phyloP scores from a whole-genome alignment of 1,139 yeast species.

The Hyphopichia fennica region DNA sequence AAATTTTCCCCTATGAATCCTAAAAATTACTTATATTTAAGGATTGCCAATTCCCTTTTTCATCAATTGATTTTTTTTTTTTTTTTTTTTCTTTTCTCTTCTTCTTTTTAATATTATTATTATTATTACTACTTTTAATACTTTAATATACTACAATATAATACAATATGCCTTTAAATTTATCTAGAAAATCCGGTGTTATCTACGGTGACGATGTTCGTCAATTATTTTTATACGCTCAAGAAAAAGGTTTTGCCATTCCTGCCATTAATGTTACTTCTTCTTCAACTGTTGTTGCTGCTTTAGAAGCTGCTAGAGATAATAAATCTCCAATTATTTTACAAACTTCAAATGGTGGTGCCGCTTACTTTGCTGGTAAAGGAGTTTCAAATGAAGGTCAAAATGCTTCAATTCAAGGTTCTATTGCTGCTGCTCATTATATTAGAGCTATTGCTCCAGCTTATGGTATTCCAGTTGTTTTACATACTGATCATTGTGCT shows the following conservation, averaged over 20 bases:
- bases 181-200: conserved; percentile 82
- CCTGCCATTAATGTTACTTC: conserved; percentile 99
- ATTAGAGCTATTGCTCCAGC: conserved; percentile 95
- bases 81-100: background rate
- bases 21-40: background rate
- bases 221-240: conserved; percentile 90
- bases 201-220: conserved; percentile 98
- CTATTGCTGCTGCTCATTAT: conserved; percentile 98
- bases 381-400: conserved; percentile 95
- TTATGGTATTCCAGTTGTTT: conserved; percentile 93
- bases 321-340: conserved; percentile 91
- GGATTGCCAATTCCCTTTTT: background rate
- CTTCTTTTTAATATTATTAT: background rate
- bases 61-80: background rate
- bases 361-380: conserved; percentile 99
- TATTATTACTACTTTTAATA: background rate
- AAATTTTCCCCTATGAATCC: no score
- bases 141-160: background rate
- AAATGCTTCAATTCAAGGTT: conserved; percentile 91
- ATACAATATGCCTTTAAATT: conserved; percentile 20
- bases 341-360: conserved; percentile 99
- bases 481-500: conserved; percentile 99
- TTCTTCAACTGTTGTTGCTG: conserved; percentile 94
- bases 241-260: conserved; percentile 89
- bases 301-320: conserved; percentile 98